phyloP scores from a whole-genome alignment of 139 green algal genomes.

The Micractinium sp. region DNA sequence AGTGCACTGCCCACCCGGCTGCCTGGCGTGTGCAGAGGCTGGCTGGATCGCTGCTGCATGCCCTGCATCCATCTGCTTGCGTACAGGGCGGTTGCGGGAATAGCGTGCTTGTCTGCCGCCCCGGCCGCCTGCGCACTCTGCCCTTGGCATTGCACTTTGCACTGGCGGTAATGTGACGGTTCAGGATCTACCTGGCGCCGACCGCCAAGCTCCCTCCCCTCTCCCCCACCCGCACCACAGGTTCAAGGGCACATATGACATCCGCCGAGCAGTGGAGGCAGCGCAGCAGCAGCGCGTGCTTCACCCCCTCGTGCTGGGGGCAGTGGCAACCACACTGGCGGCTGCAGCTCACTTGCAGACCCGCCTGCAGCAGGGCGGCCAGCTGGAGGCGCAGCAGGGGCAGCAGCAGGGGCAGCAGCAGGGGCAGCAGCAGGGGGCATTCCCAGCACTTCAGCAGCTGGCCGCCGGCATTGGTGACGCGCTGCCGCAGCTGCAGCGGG shows the following conservation, averaged over 20 bases:
- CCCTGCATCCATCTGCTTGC: neutral
- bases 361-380: neutral
- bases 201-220: too few relatives aligned
- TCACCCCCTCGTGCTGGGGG: conserved; percentile 72
- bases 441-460: conserved; percentile 53
- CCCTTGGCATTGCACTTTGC: neutral
- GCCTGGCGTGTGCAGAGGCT: neutral
- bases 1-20: neutral
- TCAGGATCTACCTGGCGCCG: neutral
- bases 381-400: neutral
- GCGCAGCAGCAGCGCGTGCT: conserved; percentile 48
- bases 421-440: neutral
- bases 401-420: neutral
- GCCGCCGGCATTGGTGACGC: conserved; percentile 43
- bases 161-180: neutral
- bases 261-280: conserved; percentile 65
- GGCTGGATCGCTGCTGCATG: neutral
- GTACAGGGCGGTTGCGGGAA: too few relatives aligned
- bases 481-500: conserved; percentile 49
- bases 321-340: conserved; percentile 68
- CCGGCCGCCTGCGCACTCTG: too few relatives aligned
- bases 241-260: conserved; percentile 60
- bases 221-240: neutral
- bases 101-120: neutral
- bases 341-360: conserved; percentile 41